A percentile compares a stretch with the other conserved stretches of the same genome.
Evolutionary conservation across 2,329 filamentous ascomycete species (phyloP).

Genomic region (Penicillium sp.): DNA sequence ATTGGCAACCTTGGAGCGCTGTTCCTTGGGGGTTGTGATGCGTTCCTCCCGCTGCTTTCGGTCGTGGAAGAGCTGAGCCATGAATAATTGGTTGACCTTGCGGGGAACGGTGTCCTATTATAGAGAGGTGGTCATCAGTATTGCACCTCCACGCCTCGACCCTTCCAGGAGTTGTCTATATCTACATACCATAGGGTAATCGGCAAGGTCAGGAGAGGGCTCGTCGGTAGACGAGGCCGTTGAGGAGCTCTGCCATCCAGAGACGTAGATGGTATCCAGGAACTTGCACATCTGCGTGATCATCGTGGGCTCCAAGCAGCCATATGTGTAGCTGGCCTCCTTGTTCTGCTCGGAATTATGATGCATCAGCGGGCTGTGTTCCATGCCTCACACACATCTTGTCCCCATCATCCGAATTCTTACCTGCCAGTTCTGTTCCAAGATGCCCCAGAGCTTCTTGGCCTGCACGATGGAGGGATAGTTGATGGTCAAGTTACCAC

Average conservation of each 20-base stretch:
- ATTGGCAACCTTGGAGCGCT: constrained; percentile 69
- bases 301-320: constrained; percentile 96
- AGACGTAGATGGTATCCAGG: constrained; percentile 96
- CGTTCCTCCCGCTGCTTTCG: constrained; percentile 97
- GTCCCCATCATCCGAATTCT: constrained; percentile 7
- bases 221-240: constrained; percentile 93
- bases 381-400: not conserved
- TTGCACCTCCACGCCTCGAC: not conserved
- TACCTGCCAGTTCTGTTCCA: constrained; percentile 82
- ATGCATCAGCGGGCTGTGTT: constrained; percentile 7
- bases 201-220: constrained; percentile 93
- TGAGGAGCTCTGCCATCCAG: constrained; percentile 96
- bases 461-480: constrained; percentile 84
- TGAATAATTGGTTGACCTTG: constrained; percentile 96
- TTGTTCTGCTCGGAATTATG: constrained; percentile 52
- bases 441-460: constrained; percentile 90
- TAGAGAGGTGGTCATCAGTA: not conserved
- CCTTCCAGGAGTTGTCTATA: too few relatives aligned
- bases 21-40: constrained; percentile 64
- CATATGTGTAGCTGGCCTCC: constrained; percentile 90
- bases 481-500: constrained; percentile 81
- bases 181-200: constrained; percentile 76
- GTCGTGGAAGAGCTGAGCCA: constrained; percentile 98
- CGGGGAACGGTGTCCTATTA: constrained; percentile 88
- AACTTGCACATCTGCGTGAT: constrained; percentile 99